Evolutionary conservation across 2,329 filamentous ascomycete genomes (phyloP).

Genomic region (Cercospora sp.): DNA sequence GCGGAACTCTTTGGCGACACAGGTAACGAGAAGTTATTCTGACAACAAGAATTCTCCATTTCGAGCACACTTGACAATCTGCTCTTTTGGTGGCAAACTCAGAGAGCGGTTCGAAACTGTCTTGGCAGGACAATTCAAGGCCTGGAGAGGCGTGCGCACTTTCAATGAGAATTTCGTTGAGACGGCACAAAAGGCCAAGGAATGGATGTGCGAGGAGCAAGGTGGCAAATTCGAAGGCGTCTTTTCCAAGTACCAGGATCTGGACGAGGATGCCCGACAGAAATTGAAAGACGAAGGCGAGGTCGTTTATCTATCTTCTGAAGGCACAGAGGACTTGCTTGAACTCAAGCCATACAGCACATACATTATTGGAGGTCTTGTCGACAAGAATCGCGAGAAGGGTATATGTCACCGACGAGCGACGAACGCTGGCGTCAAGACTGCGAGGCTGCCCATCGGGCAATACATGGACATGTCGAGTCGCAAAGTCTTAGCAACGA

Average conservation of each 20-base stretch:
- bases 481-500: conserved; percentile 83
- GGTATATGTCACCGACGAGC: conserved; percentile 87
- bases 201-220: conserved; percentile 62
- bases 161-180: conserved; percentile 71
- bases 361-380: conserved; percentile 90
- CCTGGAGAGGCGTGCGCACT: conserved; percentile 78
- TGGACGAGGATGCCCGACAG: conserved; percentile 21
- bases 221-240: conserved; percentile 33
- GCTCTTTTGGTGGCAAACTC: conserved; percentile 73
- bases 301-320: conserved; percentile 86
- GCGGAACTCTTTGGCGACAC: conserved; percentile 74
- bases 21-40: conserved; percentile 85
- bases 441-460: conserved; percentile 90
- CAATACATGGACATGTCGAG: conserved; percentile 90
- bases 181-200: conserved; percentile 65
- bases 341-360: conserved; percentile 82
- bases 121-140: conserved; percentile 67
- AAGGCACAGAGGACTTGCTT: conserved; percentile 82
- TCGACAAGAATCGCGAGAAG: conserved; percentile 96
- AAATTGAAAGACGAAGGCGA: conserved; percentile 46
- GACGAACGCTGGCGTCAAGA: conserved; percentile 71
- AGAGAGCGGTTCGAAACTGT: conserved; percentile 77
- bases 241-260: conserved; percentile 29
- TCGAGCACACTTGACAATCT: conserved; percentile 71
- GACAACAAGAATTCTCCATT: conserved; percentile 73